Conservation (phyloP, 305 asterid genomes). For the Fraxinus baroniana region DNA sequence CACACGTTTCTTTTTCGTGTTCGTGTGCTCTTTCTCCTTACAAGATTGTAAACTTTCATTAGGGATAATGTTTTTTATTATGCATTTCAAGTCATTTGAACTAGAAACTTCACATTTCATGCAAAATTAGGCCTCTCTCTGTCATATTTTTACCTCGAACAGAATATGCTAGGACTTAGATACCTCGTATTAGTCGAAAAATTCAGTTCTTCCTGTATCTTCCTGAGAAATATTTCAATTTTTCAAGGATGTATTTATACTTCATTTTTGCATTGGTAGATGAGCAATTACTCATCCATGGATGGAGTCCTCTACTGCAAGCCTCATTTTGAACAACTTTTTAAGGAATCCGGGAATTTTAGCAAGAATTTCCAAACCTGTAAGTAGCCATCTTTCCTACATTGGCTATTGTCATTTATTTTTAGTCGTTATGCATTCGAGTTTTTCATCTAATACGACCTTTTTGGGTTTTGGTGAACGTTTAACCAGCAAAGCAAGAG, state of each 20-base stretch:
- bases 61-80: not conserved
- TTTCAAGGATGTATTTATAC: not conserved
- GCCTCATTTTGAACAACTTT: constrained; percentile 77
- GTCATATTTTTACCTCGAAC: not conserved
- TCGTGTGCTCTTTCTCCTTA: not conserved
- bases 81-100: not conserved
- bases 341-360: constrained; percentile 54
- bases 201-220: not conserved
- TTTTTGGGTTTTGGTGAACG: not conserved
- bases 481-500: constrained; percentile 52
- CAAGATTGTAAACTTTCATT: no score
- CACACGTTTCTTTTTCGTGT: no score
- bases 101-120: not conserved
- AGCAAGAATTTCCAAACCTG: constrained; percentile 72
- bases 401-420: not conserved
- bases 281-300: constrained; percentile 98
- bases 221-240: not conserved
- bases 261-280: constrained; percentile 38
- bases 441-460: not conserved
- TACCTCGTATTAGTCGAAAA: no score
- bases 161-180: not conserved
- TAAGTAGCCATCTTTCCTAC: constrained; percentile 16
- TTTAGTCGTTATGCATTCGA: not conserved
- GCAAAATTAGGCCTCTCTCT: not conserved
- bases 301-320: constrained; percentile 95